These are phyloP conservation scores for Phaffomyces antillensis DNA, from an alignment of 805 yeast species.

Conservation along the genomic window DNA sequence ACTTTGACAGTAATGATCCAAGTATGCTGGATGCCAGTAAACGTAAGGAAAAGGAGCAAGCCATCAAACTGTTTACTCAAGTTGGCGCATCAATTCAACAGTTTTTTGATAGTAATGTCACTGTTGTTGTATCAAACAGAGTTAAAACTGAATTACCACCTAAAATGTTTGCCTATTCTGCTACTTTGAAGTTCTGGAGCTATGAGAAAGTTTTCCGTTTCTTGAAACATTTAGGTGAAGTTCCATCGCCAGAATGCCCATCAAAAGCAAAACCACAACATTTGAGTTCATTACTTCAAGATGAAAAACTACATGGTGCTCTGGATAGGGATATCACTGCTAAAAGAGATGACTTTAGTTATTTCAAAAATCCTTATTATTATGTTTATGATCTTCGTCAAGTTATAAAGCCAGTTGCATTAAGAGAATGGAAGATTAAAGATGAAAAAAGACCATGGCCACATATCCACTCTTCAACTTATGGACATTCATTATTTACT, in stretches of 20 bases:
- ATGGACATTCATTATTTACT: constrained; percentile 76
- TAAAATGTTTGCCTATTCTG: constrained; percentile 45
- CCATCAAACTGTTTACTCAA: constrained; percentile 22
- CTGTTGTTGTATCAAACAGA: constrained; percentile 74
- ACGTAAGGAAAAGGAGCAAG: constrained; percentile 27
- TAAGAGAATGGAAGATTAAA: constrained; percentile 67
- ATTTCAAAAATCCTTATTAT: constrained; percentile 68
- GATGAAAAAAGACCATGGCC: constrained; percentile 41
- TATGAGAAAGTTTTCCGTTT: constrained; percentile 80
- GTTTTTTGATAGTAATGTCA: constrained; percentile 50
- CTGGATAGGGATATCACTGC: constrained; percentile 85
- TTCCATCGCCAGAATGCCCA: constrained; percentile 17
- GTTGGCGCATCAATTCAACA: constrained; percentile 52
- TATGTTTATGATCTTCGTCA: constrained; percentile 78
- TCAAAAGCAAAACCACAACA: constrained; percentile 20
- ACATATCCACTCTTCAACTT: constrained; percentile 48
- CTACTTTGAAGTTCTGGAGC: constrained; percentile 67
- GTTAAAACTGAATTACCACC: constrained; percentile 33
- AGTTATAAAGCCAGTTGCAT: constrained; percentile 70
- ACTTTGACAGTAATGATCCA: constrained; percentile 42
- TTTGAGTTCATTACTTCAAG: constrained; percentile 60
- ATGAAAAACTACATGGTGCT: constrained; percentile 82
- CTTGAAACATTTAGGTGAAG: constrained; percentile 52
- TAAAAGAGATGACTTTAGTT: constrained; percentile 74
- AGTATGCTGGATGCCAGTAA: constrained; percentile 19